These are phyloP conservation scores for Aureobasidium sp. DNA, from an alignment of 2,329 filamentous ascomycete genomes.

Conservation along the genomic window DNA sequence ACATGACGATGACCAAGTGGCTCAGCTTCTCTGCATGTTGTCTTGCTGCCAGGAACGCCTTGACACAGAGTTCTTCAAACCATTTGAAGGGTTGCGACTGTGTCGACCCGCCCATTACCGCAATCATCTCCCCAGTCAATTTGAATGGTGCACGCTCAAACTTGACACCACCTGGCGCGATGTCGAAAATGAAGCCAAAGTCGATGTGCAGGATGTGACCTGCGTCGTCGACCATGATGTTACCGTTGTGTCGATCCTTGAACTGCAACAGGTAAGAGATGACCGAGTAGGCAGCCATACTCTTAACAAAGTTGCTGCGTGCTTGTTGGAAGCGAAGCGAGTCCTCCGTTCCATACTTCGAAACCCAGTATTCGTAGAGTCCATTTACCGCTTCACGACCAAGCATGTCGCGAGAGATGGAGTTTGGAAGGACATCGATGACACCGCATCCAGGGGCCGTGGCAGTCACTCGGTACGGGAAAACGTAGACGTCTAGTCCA, in stretches of 20 bases:
- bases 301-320: slow-evolving; percentile 95
- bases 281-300: slow-evolving; percentile 96
- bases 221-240: slow-evolving; percentile 98
- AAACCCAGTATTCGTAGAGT: slow-evolving; percentile 95
- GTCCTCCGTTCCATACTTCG: slow-evolving; percentile 94
- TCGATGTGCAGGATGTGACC: slow-evolving; percentile 98
- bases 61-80: slow-evolving; percentile 95
- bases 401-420: slow-evolving; percentile 96
- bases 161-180: slow-evolving; percentile 89
- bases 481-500: slow-evolving; percentile 92
- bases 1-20: slow-evolving; percentile 88
- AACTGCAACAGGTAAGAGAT: slow-evolving; percentile 96
- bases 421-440: slow-evolving; percentile 95
- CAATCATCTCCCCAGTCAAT: slow-evolving; percentile 92
- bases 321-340: slow-evolving; percentile 91
- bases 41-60: slow-evolving; percentile 81
- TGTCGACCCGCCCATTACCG: slow-evolving; percentile 86
- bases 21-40: slow-evolving; percentile 82
- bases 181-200: slow-evolving; percentile 99
- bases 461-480: slow-evolving; percentile 92
- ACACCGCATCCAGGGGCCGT: slow-evolving; percentile 96
- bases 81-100: slow-evolving; percentile 83
- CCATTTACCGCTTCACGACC: slow-evolving; percentile 96
- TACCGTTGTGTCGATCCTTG: slow-evolving; percentile 98
- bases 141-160: slow-evolving; percentile 99